phyloP scores from a whole-genome alignment of 257 asterid species.

The Scutellaria minor region DNA sequence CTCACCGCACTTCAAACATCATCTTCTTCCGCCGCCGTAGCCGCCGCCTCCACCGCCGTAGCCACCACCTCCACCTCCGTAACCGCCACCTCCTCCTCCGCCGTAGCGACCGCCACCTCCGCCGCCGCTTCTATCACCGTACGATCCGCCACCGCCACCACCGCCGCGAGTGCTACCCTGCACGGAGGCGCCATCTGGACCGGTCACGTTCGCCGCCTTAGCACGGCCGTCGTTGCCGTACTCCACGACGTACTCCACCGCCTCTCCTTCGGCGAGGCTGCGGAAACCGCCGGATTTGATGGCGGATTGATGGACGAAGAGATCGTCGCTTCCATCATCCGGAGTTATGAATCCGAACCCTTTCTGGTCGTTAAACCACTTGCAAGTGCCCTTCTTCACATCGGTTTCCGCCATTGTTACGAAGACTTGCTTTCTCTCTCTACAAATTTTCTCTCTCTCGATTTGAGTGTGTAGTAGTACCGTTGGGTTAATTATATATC shows the following conservation, averaged over 20 bases:
- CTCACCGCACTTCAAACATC: slow-evolving; percentile 47
- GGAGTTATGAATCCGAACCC: slow-evolving; percentile 92
- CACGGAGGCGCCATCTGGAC: slow-evolving; percentile 57
- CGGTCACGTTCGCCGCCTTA: slow-evolving; percentile 65
- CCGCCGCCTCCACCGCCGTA: slow-evolving; percentile 32
- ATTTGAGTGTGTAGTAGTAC: neutral
- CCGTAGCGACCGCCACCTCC: slow-evolving; percentile 37
- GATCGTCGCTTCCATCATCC: slow-evolving; percentile 78
- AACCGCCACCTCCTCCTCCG: slow-evolving; percentile 37
- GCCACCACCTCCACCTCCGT: slow-evolving; percentile 33
- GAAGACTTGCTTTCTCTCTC: slow-evolving; percentile 45
- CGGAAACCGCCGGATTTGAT: slow-evolving; percentile 74
- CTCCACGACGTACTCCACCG: slow-evolving; percentile 67
- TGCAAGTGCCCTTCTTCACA: slow-evolving; percentile 63
- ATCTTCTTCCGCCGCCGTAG: slow-evolving; percentile 29
- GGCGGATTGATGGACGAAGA: slow-evolving; percentile 80
- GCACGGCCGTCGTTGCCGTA: slow-evolving; percentile 58
- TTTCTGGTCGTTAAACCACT: slow-evolving; percentile 86
- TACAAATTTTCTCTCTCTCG: neutral
- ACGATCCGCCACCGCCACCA: slow-evolving; percentile 45
- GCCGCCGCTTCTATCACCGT: slow-evolving; percentile 41
- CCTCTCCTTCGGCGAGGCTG: slow-evolving; percentile 74
- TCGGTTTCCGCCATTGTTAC: slow-evolving; percentile 47
- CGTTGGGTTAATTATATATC: no score
- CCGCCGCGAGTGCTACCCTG: slow-evolving; percentile 58